Base-by-base conservation (phyloP, 495 filamentous ascomycete species). In the Penicillium ucsense region DNA sequence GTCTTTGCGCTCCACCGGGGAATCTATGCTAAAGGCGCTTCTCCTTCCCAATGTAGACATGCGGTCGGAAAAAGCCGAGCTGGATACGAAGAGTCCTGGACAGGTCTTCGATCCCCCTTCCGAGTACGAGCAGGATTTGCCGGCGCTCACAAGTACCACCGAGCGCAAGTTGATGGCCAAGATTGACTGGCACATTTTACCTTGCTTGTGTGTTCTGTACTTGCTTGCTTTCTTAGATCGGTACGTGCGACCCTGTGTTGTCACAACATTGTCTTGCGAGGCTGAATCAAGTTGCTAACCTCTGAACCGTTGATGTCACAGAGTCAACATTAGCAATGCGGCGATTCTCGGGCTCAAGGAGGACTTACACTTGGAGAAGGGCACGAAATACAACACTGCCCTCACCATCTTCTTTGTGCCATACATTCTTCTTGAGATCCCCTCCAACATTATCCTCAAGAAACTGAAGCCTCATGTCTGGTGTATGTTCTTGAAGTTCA, bases 361-460 rank as follows among this genome's bases (percentile, higher is more conserved):
- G 8, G 84, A 94, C 35, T 65, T 92, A 8, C 35, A 72, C 11
- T 74, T 95, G 20, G 59, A 47, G 12, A 51, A 51, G 0, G 71
- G 70, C 29, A 74, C 74, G 8, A 76, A 86, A 56, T 90, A 83
- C 65, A 92, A 91, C 66, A 84, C 78, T 9, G 86, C 85, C 0
- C 67, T 94, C 49, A 81, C 80, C 27, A 91, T 94, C 53, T 95
- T 96, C 75, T 98, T 95, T 67, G 81, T 96, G 0, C 89, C 91
- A 0, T 97, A 95, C 60, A 77, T 94, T 51, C 52, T 91, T 40
- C 84, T 84, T 54, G 90, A 81, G 62, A 92, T 97, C 43, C 92
- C 91, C 3, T 88, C 85, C 42, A 97, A 97, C 57, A 79, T 95
- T 45, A 57, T 94, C 11, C 69, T 97, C 29, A 94, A 94, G 64